Base-by-base conservation (phyloP, 495 filamentous ascomycete genomes). In the Penicillium roqueforti region DNA sequence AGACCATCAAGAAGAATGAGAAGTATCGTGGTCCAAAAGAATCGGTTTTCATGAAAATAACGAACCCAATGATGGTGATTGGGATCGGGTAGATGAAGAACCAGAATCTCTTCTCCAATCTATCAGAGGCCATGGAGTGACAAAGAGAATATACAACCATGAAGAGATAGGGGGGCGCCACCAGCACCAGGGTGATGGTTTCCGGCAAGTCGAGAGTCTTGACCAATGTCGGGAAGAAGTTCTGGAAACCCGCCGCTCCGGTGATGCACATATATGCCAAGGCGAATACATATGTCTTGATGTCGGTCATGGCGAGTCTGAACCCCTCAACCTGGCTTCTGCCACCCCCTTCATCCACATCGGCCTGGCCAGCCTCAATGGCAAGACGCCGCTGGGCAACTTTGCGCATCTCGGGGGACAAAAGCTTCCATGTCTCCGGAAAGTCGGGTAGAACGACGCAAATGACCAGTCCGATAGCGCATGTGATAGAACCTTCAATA, bases 91-190 rank as follows among this genome's bases (percentile, higher is more conserved):
- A 78, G 9, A 77, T 46, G 55, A 77, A 75, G 66, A 79, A 80
- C 72, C 76, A 78, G 70, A 79, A 80, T 19, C 79, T 73, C 31
- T 68, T 69, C 28, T 62, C 61, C 37, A 73, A 25, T 4, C 63
- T 69, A 58, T 81, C 80, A 9, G 78, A 81, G 38, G 68, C 31
- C 57, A 68, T 68, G 10, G 73, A 74, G 59, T 80, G 77, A 3
- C 57, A 51, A 11, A 79, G 61, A 46, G 70, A 74, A 56, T 75
- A 80, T 43, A 74, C 45, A 25, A 80, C 76, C 75, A 80, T 80
- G 66, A 82, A 80, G 42, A 82, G 51, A 58, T 82, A 82, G 0
- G 79, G 79, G 3, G 79, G 79, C 6, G 78, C 77, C 13, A 79
- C 75, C 2, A 81, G 70, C 11, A 82, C 62, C 14, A 80, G 65